Conservation (phyloP, 2,329 filamentous ascomycete species). For the Rosellinia necatrix region DNA sequence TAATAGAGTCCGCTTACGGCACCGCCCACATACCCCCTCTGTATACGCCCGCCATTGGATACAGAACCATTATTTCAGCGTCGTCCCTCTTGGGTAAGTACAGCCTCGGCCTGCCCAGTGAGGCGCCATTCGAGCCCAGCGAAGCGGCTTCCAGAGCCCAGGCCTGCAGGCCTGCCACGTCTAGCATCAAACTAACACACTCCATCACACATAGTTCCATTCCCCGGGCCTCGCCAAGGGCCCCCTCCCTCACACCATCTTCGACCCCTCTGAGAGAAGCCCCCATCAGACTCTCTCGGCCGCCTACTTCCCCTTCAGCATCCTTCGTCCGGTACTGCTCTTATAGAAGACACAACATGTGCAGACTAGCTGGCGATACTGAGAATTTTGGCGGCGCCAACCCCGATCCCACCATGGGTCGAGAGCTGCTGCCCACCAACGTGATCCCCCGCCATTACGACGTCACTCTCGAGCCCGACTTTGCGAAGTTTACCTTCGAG, state of each 20-base stretch:
- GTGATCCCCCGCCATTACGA: slow-evolving; percentile 93
- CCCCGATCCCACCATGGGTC: slow-evolving; percentile 59
- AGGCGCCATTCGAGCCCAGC: slow-evolving; percentile 1
- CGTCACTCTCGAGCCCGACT: slow-evolving; percentile 87
- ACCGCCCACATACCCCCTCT: slow-evolving; percentile 12
- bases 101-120: slow-evolving; percentile 8
- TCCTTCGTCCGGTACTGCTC: slow-evolving; percentile 63
- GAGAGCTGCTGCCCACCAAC: slow-evolving; percentile 88
- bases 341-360: slow-evolving; percentile 74
- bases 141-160: not conserved
- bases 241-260: slow-evolving; percentile 28
- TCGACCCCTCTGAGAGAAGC: slow-evolving; percentile 21
- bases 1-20: slow-evolving; percentile 30
- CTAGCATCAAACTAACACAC: slow-evolving; percentile 10
- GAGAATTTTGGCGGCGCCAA: slow-evolving; percentile 60
- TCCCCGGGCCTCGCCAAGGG: slow-evolving; percentile 15
- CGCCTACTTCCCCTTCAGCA: slow-evolving; percentile 26
- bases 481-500: slow-evolving; percentile 84
- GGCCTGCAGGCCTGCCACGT: not conserved
- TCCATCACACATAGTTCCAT: slow-evolving; percentile 16
- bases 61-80: slow-evolving; percentile 29
- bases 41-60: slow-evolving; percentile 24
- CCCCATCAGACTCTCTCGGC: slow-evolving; percentile 20
- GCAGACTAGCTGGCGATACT: slow-evolving; percentile 62
- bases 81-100: slow-evolving; percentile 26